These are phyloP conservation scores for Acacia melanoxylon DNA, from an alignment of 306 rosid genomes.

Conservation along the genomic window DNA sequence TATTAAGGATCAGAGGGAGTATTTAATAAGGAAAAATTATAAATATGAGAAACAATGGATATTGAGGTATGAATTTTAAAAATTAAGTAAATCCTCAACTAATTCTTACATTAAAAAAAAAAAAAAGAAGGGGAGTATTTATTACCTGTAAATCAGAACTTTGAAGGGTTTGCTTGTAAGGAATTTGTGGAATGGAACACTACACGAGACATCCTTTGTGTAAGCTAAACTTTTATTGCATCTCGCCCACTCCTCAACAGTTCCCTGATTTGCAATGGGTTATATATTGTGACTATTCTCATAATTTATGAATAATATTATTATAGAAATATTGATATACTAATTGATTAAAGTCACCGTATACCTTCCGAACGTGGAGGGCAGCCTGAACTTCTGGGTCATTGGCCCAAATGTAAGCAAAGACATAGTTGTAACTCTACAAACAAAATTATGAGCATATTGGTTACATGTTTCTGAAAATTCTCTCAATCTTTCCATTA, in stretches of 20 bases:
- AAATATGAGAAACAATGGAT: no score
- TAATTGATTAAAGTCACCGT: not conserved
- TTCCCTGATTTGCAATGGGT: slow-evolving; percentile 23
- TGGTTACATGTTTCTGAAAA: not conserved
- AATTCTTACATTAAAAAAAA: not conserved
- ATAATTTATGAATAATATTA: not conserved
- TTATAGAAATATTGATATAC: no score
- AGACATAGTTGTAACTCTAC: not conserved
- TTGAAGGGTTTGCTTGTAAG: slow-evolving; percentile 30
- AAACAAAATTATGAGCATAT: not conserved
- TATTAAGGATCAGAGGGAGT: no score
- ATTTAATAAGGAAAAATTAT: no score
- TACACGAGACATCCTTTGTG: slow-evolving; percentile 14
- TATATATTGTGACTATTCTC: no score
- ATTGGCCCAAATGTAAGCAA: slow-evolving; percentile 30
- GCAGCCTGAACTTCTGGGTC: slow-evolving; percentile 20
- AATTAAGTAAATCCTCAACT: no score
- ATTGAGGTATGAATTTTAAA: no score
- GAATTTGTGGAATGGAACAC: slow-evolving; percentile 24
- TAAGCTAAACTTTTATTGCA: slow-evolving; percentile 26
- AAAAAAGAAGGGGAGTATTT: not conserved
- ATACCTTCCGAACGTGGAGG: slow-evolving; percentile 28
- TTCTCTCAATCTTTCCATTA: not conserved
- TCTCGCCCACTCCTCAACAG: slow-evolving; percentile 25
- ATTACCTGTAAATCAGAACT: slow-evolving; percentile 37